Evolutionary conservation across 2,329 filamentous ascomycete species (phyloP).

Genomic region (Nemania serpens): DNA sequence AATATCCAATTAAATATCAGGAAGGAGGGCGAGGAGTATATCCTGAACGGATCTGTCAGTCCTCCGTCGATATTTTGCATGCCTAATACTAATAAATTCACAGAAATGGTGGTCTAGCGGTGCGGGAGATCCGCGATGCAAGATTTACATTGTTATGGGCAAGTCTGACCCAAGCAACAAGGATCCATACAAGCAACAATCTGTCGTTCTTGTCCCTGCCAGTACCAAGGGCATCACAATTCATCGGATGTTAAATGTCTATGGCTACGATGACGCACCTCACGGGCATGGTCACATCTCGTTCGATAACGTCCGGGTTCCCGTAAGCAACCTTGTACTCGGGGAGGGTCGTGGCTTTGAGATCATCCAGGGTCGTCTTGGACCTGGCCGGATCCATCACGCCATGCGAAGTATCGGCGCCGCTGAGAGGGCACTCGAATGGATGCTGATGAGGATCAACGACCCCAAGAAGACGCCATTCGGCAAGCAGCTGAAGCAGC

Average conservation of each 20-base stretch:
- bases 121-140: slow-evolving; percentile 88
- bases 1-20: slow-evolving; percentile 87
- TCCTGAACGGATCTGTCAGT: slow-evolving; percentile 82
- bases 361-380: slow-evolving; percentile 96
- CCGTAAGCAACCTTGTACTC: slow-evolving; percentile 81
- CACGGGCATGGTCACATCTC: slow-evolving; percentile 94
- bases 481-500: slow-evolving; percentile 81
- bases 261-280: slow-evolving; percentile 97
- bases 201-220: slow-evolving; percentile 85
- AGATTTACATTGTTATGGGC: slow-evolving; percentile 95
- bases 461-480: slow-evolving; percentile 91
- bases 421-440: slow-evolving; percentile 88
- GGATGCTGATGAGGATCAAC: slow-evolving; percentile 93
- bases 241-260: slow-evolving; percentile 90
- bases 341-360: slow-evolving; percentile 95
- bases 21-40: slow-evolving; percentile 83
- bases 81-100: slow-evolving; percentile 24
- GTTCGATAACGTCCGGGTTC: slow-evolving; percentile 90
- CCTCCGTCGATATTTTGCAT: neutral
- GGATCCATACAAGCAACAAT: slow-evolving; percentile 87
- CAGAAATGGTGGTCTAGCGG: slow-evolving; percentile 99
- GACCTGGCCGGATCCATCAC: slow-evolving; percentile 95
- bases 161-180: slow-evolving; percentile 79
- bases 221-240: slow-evolving; percentile 85
- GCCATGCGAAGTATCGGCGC: slow-evolving; percentile 94